Conservation (phyloP, 1,284 basidiomycete species). For the Inonotus obliquus region DNA sequence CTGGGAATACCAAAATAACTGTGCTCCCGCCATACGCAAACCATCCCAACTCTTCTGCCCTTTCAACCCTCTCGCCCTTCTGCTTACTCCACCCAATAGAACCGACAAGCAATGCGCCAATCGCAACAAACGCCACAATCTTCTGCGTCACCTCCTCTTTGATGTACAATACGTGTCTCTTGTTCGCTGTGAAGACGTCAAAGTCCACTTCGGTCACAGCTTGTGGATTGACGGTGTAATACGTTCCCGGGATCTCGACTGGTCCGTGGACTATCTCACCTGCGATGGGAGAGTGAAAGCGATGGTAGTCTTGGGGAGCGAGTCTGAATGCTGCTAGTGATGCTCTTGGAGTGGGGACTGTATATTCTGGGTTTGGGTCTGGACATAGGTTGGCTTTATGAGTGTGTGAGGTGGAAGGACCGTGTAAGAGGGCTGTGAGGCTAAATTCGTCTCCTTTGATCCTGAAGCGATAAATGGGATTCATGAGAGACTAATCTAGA, state of each 20-base stretch:
- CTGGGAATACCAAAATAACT: slow-evolving; percentile 60
- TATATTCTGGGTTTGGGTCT: slow-evolving; percentile 3
- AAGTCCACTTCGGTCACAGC: slow-evolving; percentile 69
- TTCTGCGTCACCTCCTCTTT: slow-evolving; percentile 41
- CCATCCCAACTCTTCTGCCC: slow-evolving; percentile 55
- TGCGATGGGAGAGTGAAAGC: slow-evolving; percentile 77
- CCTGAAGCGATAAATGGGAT: slow-evolving; percentile 33
- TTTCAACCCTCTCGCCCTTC: slow-evolving; percentile 34
- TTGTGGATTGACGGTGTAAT: slow-evolving; percentile 75
- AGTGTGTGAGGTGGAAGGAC: slow-evolving; percentile 8
- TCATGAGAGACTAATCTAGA: not conserved
- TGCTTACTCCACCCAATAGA: slow-evolving; percentile 45
- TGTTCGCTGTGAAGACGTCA: slow-evolving; percentile 73
- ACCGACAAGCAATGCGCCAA: slow-evolving; percentile 63
- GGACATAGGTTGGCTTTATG: not conserved
- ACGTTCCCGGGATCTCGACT: slow-evolving; percentile 49
- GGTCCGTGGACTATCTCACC: slow-evolving; percentile 47
- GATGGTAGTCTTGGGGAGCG: slow-evolving; percentile 81
- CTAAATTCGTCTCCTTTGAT: slow-evolving; percentile 76
- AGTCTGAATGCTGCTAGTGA: slow-evolving; percentile 69
- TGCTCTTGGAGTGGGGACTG: slow-evolving; percentile 37
- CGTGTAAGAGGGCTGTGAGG: slow-evolving; percentile 52
- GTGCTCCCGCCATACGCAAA: slow-evolving; percentile 74
- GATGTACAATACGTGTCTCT: slow-evolving; percentile 53
- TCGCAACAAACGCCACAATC: slow-evolving; percentile 53